These are phyloP conservation scores for Monilinia laxa DNA, from an alignment of 2,329 filamentous ascomycete genomes.

Conservation along the genomic window DNA sequence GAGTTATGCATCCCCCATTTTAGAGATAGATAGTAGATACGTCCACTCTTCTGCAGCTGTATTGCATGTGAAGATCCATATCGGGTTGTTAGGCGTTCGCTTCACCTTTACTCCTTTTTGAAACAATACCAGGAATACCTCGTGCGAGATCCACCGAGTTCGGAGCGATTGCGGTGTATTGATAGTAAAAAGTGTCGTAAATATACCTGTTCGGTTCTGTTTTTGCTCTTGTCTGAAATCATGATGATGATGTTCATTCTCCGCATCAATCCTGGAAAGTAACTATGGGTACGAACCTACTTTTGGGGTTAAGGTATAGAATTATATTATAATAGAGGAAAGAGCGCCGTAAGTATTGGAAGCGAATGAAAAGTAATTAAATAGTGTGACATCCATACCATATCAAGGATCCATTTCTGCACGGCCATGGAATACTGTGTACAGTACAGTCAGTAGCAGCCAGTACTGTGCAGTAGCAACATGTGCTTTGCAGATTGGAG, in stretches of 20 bases:
- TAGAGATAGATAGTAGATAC: neutral
- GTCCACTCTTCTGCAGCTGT: slow-evolving; percentile 3
- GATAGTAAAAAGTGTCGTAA: neutral
- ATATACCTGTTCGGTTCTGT: no score
- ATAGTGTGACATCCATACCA: neutral
- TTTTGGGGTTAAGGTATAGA: neutral
- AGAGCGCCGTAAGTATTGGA: neutral
- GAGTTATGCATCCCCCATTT: slow-evolving; percentile 5
- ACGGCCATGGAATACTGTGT: slow-evolving; percentile 4
- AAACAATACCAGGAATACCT: slow-evolving; percentile 2
- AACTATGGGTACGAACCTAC: slow-evolving; percentile 5
- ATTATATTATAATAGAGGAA: neutral
- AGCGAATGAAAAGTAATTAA: neutral
- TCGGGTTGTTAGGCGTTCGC: slow-evolving; percentile 9
- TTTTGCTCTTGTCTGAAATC: neutral
- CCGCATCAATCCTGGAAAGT: slow-evolving; percentile 2
- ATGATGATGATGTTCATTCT: slow-evolving; percentile 10
- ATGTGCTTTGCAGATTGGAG: slow-evolving; percentile 12
- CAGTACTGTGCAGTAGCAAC: neutral
- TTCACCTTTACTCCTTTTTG: neutral
- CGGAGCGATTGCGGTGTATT: slow-evolving; percentile 21
- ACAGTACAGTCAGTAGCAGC: no score
- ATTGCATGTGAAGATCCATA: slow-evolving; percentile 16
- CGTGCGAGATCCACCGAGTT: slow-evolving; percentile 18
- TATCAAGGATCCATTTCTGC: slow-evolving; percentile 13